phyloP scores from a whole-genome alignment of 345 rosid species.

The Pseudoturritis turrita region DNA sequence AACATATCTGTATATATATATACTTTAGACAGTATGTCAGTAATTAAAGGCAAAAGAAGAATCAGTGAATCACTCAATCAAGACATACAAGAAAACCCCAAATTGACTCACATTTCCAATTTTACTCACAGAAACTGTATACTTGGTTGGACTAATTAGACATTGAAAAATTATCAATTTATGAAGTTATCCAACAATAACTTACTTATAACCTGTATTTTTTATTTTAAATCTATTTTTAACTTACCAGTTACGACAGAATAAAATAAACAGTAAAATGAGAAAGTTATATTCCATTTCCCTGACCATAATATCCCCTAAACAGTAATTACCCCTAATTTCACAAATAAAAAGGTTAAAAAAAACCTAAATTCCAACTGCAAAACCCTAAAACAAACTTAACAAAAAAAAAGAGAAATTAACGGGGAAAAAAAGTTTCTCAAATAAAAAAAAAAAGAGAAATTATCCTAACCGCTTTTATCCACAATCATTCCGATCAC shows the following conservation, averaged over 20 bases:
- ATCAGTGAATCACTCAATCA: not conserved
- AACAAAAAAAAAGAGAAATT: not conserved
- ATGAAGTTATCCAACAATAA: not conserved
- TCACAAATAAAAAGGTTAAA: not conserved
- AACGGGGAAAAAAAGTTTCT: not conserved
- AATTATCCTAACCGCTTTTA: slow-evolving; percentile 31
- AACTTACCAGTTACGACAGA: not conserved
- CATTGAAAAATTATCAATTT: not conserved
- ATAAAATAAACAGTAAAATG: slow-evolving; percentile 4
- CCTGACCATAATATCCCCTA: slow-evolving; percentile 32
- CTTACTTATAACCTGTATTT: not conserved
- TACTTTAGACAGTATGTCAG: not conserved
- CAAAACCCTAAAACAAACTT: slow-evolving; percentile 33
- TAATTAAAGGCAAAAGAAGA: slow-evolving; percentile 18
- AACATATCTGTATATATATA: not conserved
- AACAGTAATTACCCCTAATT: slow-evolving; percentile 32
- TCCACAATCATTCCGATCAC: slow-evolving; percentile 42
- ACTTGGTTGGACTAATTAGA: not conserved
- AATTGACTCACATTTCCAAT: not conserved
- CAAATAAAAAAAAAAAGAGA: not conserved
- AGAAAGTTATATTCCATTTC: slow-evolving; percentile 25
- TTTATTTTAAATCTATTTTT: not conserved
- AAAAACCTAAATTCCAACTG: slow-evolving; percentile 21
- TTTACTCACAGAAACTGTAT: not conserved
- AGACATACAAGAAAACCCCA: slow-evolving; percentile 17